A percentile compares a stretch with the other conserved stretches of the same genome.
Conservation (phyloP, 1,284 basidiomycete genomes). For the Flammula alnicola region DNA sequence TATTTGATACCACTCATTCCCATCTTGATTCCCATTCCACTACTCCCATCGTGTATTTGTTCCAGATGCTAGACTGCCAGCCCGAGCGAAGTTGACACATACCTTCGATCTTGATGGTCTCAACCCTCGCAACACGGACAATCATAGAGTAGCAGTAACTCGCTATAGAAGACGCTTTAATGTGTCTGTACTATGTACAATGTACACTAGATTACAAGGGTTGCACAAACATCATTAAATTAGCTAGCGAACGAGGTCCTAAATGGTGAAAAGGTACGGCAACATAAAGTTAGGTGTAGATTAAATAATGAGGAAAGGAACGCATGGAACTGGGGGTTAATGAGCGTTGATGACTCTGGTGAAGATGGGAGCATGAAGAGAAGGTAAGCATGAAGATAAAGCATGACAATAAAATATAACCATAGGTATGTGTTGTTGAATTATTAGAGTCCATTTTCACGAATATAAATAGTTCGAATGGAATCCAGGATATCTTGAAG, state of each 20-base stretch:
- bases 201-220: slow-evolving; percentile 26
- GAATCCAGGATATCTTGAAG: not conserved
- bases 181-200: slow-evolving; percentile 22
- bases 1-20: slow-evolving; percentile 6
- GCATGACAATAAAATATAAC: not conserved
- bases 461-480: slow-evolving; percentile 1
- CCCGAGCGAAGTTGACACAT: no score
- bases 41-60: not conserved
- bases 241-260: slow-evolving; percentile 9
- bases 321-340: slow-evolving; percentile 2
- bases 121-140: not conserved
- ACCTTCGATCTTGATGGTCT: not conserved
- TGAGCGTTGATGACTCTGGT: slow-evolving; percentile 1
- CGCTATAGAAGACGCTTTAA: slow-evolving; percentile 12
- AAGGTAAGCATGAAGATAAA: not conserved
- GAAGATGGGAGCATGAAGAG: not conserved
- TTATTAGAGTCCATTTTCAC: not conserved
- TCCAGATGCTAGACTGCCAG: not conserved
- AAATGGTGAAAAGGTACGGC: not conserved
- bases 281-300: slow-evolving; percentile 1
- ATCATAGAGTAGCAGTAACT: not conserved
- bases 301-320: not conserved
- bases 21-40: not conserved
- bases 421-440: not conserved
- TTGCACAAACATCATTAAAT: slow-evolving; percentile 8